Evolutionary conservation across 305 asterid genomes (phyloP).

Genomic region (Fraxinus latifolia): DNA sequence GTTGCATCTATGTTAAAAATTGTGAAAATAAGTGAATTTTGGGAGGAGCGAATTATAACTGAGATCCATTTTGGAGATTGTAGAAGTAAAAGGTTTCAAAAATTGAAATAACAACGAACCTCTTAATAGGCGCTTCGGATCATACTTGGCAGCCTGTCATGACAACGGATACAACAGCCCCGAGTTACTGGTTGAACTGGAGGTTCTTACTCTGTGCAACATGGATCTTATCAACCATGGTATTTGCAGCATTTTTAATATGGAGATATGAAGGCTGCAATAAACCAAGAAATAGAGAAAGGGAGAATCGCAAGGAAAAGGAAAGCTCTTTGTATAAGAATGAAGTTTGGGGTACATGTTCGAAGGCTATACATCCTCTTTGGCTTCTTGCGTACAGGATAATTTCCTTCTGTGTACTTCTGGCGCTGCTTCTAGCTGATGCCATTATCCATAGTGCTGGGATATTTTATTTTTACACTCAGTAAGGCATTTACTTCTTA

Average conservation of each 20-base stretch:
- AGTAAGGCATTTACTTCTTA: slow-evolving; percentile 47
- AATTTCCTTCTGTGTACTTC: slow-evolving; percentile 47
- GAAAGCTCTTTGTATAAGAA: slow-evolving; percentile 49
- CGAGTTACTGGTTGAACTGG: slow-evolving; percentile 82
- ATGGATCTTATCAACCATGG: slow-evolving; percentile 44
- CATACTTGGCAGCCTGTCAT: slow-evolving; percentile 46
- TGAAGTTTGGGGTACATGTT: slow-evolving; percentile 75
- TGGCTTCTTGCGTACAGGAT: slow-evolving; percentile 74
- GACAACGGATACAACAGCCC: slow-evolving; percentile 53
- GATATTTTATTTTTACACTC: slow-evolving; percentile 57
- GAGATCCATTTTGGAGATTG: not conserved
- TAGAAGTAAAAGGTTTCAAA: not conserved
- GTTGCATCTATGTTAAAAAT: not conserved
- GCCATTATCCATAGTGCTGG: slow-evolving; percentile 31
- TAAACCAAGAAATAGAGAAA: slow-evolving; percentile 24
- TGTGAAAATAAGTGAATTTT: not conserved
- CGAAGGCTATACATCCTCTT: slow-evolving; percentile 49
- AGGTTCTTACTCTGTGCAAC: slow-evolving; percentile 66
- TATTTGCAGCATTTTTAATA: slow-evolving; percentile 45
- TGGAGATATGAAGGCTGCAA: slow-evolving; percentile 70
- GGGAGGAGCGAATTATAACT: not conserved
- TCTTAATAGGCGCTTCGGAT: slow-evolving; percentile 45
- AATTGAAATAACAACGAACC: slow-evolving; percentile 22
- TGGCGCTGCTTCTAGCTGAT: slow-evolving; percentile 56
- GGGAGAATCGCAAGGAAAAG: slow-evolving; percentile 28